Evolutionary conservation across 345 rosid genomes (phyloP), one percentile per base, ranked within the genome.

Genomic region (Laguncularia racemosa): DNA sequence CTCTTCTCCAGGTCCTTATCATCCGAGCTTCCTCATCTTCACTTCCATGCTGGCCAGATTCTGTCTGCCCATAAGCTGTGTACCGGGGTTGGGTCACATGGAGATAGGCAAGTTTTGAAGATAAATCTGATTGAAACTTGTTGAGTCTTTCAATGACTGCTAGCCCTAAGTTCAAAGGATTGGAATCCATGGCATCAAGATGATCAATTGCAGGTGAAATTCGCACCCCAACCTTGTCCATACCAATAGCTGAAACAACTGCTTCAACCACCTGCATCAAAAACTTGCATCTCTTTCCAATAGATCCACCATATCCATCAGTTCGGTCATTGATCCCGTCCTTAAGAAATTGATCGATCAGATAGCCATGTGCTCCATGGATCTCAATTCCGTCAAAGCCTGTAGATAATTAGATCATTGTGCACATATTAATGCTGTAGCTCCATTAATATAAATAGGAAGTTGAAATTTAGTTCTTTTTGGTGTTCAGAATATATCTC

Each of bases 351-450:
- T 65, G 69, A 51, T 65, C 69, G 19, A 65, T 52, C 28, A 65
- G 58, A 57, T 65, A 65, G 52, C 69, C 69, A n/a, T 65, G 62
- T 14, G 58, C 69, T 33, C 63, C 69, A 20, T 65, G 69, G 19
- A 65, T 46, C 59, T 65, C 69, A 4, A 65, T 53, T 10, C 58
- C 69, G 23, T 65, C 69, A n/a, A 59, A 60, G 16, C 65, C 71
- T 53, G 56, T 14, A 44, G 46, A 44, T 40, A 9, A 33, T 16
- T 33, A 54, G 28, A 28, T 44, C 46, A 54, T 3, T 53, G 23
- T 13, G 14, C 8, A 33, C 40, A 33, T 7, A 9, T 33, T 33
- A 33, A 7, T 33, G 40, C 9, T 9, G 7, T 33, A 33, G 40
- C 9, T 33, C 40, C 40, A 33, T 33, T 9, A 33, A 33, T 33